Percentiles rank a stretch among this genome's conserved stretches.
Conservation (phyloP, 2,329 filamentous ascomycete genomes). For the Pestalotiopsis sp. region DNA sequence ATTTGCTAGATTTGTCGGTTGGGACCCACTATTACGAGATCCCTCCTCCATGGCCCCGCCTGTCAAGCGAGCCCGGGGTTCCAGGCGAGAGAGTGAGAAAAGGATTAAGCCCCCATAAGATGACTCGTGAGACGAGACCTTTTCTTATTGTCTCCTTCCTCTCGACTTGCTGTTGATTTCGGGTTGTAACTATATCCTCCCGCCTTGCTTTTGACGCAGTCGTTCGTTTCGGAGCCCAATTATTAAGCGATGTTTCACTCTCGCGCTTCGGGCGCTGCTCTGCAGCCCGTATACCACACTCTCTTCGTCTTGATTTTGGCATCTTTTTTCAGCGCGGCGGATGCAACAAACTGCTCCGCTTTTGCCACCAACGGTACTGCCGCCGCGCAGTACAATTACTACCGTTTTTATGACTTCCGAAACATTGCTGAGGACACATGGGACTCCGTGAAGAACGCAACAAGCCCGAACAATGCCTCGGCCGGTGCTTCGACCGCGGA, state of each 20-base stretch:
- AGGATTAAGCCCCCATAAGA: background rate
- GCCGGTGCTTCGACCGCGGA: conserved; percentile 3
- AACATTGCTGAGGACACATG: background rate
- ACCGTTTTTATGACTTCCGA: conserved; percentile 7
- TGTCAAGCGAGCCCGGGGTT: background rate
- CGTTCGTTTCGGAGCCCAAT: background rate
- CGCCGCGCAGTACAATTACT: conserved; percentile 1
- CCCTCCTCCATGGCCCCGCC: background rate
- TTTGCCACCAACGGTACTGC: conserved; percentile 4
- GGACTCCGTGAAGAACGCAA: background rate
- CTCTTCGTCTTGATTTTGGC: background rate
- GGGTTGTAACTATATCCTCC: no score
- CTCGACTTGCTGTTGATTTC: background rate
- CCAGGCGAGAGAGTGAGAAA: background rate
- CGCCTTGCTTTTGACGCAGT: background rate
- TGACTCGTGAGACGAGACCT: background rate
- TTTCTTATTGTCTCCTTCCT: background rate
- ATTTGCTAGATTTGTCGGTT: background rate
- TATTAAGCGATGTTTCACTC: background rate
- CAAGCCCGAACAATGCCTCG: background rate
- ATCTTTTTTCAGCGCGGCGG: background rate
- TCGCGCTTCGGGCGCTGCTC: background rate
- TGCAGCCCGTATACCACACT: background rate
- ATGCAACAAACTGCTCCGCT: background rate
- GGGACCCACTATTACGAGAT: background rate